These are phyloP conservation scores for Periconia digitata DNA, from an alignment of 2,329 filamentous ascomycete genomes.

Conservation along the genomic window DNA sequence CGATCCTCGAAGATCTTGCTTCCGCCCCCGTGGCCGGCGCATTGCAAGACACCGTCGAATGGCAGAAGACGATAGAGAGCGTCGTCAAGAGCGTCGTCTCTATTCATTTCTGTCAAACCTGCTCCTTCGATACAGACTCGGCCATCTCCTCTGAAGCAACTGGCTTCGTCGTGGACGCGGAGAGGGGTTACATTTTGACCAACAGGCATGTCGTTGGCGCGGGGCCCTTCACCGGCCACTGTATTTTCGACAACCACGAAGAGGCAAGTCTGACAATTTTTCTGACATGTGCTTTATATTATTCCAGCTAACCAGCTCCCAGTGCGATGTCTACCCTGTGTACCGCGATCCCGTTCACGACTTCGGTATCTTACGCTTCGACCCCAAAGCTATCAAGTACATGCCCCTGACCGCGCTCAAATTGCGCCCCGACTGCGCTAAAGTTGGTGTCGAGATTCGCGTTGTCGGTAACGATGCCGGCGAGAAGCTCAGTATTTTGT, in stretches of 20 bases:
- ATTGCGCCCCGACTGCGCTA: conserved; percentile 81
- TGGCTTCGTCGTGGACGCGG: conserved; percentile 94
- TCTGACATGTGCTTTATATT: too few species aligned
- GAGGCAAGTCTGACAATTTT: conserved; percentile 51
- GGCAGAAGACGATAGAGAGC: conserved; percentile 92
- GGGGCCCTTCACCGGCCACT: conserved; percentile 96
- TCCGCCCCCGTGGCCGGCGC: conserved; percentile 45
- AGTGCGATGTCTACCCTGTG: conserved; percentile 93
- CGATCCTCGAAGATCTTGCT: conserved; percentile 48
- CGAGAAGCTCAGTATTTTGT: conserved; percentile 96
- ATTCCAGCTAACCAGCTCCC: conserved; percentile 27
- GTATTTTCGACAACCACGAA: conserved; percentile 98
- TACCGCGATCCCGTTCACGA: conserved; percentile 99
- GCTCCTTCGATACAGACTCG: conserved; percentile 95
- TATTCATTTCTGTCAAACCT: conserved; percentile 98
- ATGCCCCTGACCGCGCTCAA: conserved; percentile 83
- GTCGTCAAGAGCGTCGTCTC: conserved; percentile 96
- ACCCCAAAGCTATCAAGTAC: conserved; percentile 94
- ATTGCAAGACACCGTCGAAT: conserved; percentile 72
- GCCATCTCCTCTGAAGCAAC: conserved; percentile 94
- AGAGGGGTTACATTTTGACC: conserved; percentile 70
- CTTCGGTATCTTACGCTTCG: conserved; percentile 95
- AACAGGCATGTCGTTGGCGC: conserved; percentile 84
- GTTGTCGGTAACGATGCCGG: conserved; percentile 98
- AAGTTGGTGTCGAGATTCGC: conserved; percentile 89